These are phyloP conservation scores for Amauroascus niger DNA, from an alignment of 2,329 filamentous ascomycete genomes.

Conservation along the genomic window DNA sequence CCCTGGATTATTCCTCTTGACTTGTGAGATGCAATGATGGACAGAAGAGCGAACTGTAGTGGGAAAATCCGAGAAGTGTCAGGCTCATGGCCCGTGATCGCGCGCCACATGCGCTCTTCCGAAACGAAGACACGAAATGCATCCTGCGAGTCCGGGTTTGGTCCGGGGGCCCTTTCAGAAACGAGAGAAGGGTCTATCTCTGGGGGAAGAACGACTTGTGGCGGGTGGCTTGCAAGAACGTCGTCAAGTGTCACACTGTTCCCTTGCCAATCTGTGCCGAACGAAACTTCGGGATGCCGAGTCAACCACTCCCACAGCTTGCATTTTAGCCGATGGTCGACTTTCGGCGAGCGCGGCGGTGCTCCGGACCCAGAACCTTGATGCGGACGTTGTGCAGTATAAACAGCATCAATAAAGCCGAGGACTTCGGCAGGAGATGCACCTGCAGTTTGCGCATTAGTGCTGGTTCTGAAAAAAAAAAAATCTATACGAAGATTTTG, in stretches of 20 bases:
- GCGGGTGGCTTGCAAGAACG: slow-evolving; percentile 3
- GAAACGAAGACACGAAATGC: slow-evolving; percentile 42
- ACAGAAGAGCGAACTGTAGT: slow-evolving; percentile 49
- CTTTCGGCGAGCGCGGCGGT: slow-evolving; percentile 15
- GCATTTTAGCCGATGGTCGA: slow-evolving; percentile 45
- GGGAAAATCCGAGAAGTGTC: slow-evolving; percentile 46
- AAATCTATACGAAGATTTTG: not conserved
- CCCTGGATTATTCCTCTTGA: slow-evolving; percentile 49
- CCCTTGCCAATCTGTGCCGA: slow-evolving; percentile 36
- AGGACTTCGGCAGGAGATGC: slow-evolving; percentile 31
- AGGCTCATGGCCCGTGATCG: slow-evolving; percentile 50
- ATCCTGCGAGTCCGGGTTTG: not conserved
- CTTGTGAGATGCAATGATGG: slow-evolving; percentile 49
- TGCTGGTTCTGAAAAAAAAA: too few relatives aligned
- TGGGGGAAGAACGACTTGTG: not conserved
- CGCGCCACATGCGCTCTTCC: slow-evolving; percentile 49
- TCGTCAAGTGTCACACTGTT: slow-evolving; percentile 34
- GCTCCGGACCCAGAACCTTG: slow-evolving; percentile 3
- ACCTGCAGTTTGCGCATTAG: slow-evolving; percentile 21
- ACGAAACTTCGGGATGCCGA: slow-evolving; percentile 46
- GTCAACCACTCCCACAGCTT: slow-evolving; percentile 51
- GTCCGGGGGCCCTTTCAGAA: not conserved
- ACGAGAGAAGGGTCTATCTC: slow-evolving; percentile 3
- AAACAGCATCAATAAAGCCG: slow-evolving; percentile 30
- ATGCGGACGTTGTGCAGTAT: slow-evolving; percentile 20